Evolutionary conservation across 2,329 filamentous ascomycete species (phyloP).

Genomic region (Diaporthe ilicicola): DNA sequence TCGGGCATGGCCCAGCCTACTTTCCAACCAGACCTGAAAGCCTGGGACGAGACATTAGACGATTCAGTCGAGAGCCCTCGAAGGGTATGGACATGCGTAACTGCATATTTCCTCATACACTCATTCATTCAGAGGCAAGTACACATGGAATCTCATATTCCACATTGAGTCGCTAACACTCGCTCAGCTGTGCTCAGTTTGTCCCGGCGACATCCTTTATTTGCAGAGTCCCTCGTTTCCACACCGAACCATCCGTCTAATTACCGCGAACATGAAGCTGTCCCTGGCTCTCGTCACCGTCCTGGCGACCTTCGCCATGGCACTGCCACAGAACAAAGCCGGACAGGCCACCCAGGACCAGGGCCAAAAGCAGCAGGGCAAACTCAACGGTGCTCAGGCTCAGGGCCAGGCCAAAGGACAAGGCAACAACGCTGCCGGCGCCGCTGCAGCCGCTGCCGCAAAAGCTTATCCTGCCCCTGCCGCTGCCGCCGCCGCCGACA

Average conservation of each 20-base stretch:
- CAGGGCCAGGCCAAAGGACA: background rate
- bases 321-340: background rate
- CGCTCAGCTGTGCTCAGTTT: slow-evolving; percentile 16
- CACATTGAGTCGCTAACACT: background rate
- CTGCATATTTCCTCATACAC: too few species aligned
- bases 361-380: background rate
- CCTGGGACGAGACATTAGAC: slow-evolving; percentile 18
- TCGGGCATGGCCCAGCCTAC: background rate
- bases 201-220: background rate
- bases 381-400: background rate
- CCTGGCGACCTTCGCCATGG: slow-evolving; percentile 22
- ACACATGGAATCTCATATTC: background rate
- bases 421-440: background rate
- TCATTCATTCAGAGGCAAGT: slow-evolving; percentile 20
- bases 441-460: background rate
- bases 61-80: background rate
- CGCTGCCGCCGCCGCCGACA: background rate
- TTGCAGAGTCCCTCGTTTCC: background rate
- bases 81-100: too few species aligned
- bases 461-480: too few species aligned
- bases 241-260: background rate
- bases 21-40: background rate
- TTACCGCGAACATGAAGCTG: slow-evolving; percentile 9
- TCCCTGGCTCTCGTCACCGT: slow-evolving; percentile 18
- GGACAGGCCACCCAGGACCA: background rate